phyloP scores from a whole-genome alignment of 805 yeast species.

The Alloascoidea africana region DNA sequence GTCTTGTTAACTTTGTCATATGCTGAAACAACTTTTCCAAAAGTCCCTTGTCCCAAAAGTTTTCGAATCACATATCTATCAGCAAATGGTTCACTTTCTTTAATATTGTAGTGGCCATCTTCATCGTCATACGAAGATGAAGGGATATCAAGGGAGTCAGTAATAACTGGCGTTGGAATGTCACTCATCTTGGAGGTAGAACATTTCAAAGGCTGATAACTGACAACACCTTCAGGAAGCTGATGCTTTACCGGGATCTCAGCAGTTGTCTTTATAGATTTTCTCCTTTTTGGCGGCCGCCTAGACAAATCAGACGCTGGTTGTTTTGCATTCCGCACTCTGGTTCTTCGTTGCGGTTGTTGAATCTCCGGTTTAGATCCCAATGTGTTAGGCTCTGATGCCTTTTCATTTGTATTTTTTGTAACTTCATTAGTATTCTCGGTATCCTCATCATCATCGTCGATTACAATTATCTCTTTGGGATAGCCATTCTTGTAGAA shows the following conservation, averaged over 20 bases:
- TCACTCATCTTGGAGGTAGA: not conserved
- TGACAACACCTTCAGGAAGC: not conserved
- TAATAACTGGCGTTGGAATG: not conserved
- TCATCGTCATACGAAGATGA: slow-evolving; percentile 14
- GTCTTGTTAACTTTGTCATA: slow-evolving; percentile 43
- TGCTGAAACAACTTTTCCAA: slow-evolving; percentile 83
- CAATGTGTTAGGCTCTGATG: not conserved
- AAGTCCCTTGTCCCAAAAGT: slow-evolving; percentile 82
- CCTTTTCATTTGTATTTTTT: too few species aligned
- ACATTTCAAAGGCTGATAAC: not conserved
- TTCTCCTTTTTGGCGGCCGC: not conserved
- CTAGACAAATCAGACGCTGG: too few species aligned
- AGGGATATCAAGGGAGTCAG: not conserved
- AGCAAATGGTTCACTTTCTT: slow-evolving; percentile 25
- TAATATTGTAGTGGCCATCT: slow-evolving; percentile 20
- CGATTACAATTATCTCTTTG: slow-evolving; percentile 17
- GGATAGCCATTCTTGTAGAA: slow-evolving; percentile 17
- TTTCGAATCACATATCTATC: slow-evolving; percentile 54
- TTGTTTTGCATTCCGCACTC: not conserved
- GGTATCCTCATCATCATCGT: slow-evolving; percentile 13
- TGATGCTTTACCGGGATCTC: not conserved
- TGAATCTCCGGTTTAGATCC: not conserved
- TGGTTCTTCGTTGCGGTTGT: not conserved
- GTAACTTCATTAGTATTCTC: slow-evolving; percentile 4
- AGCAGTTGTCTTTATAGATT: not conserved